Evolutionary conservation across 1,284 basidiomycete species (phyloP).

Genomic region (Ganoderma sinense): DNA sequence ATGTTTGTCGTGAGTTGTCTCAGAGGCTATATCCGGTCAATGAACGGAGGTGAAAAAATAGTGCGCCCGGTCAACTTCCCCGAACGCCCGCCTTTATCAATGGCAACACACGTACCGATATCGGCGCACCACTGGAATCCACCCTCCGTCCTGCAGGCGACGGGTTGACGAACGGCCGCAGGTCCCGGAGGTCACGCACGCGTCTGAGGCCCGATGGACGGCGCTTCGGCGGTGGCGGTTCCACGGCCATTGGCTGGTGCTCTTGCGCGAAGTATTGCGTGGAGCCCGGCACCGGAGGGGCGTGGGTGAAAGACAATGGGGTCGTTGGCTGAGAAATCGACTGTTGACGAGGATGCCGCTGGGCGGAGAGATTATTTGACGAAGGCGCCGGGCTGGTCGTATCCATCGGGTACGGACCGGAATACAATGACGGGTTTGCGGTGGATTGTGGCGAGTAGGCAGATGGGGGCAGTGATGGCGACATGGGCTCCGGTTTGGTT

Average conservation of each 20-base stretch:
- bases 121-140: slow-evolving; percentile 66
- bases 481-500: slow-evolving; percentile 59
- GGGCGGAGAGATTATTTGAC: slow-evolving; percentile 54
- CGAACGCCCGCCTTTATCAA: slow-evolving; percentile 18
- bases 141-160: slow-evolving; percentile 68
- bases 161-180: slow-evolving; percentile 71
- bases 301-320: slow-evolving; percentile 69
- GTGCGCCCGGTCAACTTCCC: slow-evolving; percentile 24
- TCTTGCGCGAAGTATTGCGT: slow-evolving; percentile 66
- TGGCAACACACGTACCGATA: slow-evolving; percentile 58
- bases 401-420: slow-evolving; percentile 59
- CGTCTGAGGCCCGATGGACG: slow-evolving; percentile 75
- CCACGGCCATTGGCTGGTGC: slow-evolving; percentile 70
- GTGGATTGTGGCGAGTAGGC: slow-evolving; percentile 58
- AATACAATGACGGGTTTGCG: slow-evolving; percentile 46
- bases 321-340: slow-evolving; percentile 71
- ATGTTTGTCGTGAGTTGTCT: slow-evolving; percentile 89
- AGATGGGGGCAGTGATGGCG: slow-evolving; percentile 58
- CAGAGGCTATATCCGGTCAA: slow-evolving; percentile 64
- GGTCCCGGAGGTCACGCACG: slow-evolving; percentile 73
- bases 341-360: slow-evolving; percentile 52
- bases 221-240: slow-evolving; percentile 71
- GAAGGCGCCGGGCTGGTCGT: slow-evolving; percentile 67
- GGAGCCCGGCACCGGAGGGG: slow-evolving; percentile 47
- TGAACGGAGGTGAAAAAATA: slow-evolving; percentile 6